A percentile compares a stretch with the other conserved stretches of the same genome.
Conservation (phyloP, 768 basidiomycete species). For the Russula griseocarnosa region DNA sequence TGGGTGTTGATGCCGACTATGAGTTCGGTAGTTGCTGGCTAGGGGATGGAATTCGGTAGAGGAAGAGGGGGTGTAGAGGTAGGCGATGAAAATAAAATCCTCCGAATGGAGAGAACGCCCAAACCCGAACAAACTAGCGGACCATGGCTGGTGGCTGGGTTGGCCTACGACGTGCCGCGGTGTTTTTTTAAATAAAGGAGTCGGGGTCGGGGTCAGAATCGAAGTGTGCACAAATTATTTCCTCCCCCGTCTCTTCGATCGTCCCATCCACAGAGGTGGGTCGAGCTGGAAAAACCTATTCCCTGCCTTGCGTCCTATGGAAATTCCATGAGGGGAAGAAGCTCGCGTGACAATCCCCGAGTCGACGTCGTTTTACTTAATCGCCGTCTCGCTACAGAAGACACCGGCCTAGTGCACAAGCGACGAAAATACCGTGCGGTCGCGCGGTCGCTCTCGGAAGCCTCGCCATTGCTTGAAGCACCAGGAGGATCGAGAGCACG, state of each 20-base stretch:
- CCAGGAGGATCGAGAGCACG: neutral
- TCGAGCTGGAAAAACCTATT: neutral
- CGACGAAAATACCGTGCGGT: neutral
- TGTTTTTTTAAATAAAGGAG: neutral
- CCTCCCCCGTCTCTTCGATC: neutral
- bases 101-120: neutral
- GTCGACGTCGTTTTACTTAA: conserved; percentile 14
- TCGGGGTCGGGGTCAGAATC: conserved; percentile 13
- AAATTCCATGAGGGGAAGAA: neutral
- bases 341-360: neutral
- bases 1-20: neutral
- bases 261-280: neutral
- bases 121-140: neutral
- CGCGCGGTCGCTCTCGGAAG: neutral
- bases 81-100: neutral
- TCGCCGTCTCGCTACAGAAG: conserved; percentile 11
- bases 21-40: neutral
- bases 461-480: neutral
- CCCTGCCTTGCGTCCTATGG: conserved; percentile 1
- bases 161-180: neutral
- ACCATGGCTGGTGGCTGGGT: neutral
- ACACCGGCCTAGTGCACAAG: neutral
- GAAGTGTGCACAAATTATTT: neutral
- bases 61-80: neutral
- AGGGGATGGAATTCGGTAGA: neutral